These are phyloP conservation scores for Epichloe bromicola DNA, from an alignment of 2,329 filamentous ascomycete species.

Conservation along the genomic window DNA sequence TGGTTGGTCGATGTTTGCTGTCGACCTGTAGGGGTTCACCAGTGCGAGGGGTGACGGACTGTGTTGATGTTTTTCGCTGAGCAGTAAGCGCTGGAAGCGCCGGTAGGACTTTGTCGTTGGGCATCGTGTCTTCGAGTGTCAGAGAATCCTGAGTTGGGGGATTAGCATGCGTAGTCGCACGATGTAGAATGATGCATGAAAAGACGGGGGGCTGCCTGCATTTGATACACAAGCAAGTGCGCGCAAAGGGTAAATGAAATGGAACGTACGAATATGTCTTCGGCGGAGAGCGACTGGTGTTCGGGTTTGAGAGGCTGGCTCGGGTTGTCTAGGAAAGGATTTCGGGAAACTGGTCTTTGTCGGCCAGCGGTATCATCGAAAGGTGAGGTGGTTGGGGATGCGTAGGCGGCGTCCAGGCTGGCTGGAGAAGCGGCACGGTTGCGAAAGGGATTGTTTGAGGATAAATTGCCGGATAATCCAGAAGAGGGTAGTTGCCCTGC, in stretches of 20 bases:
- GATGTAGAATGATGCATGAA: too few species aligned
- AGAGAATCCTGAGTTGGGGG: conserved; percentile 46
- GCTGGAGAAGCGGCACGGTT: conserved; percentile 55
- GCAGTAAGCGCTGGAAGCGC: conserved; percentile 23
- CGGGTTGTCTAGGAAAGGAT: conserved; percentile 59
- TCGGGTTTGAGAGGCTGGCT: conserved; percentile 27
- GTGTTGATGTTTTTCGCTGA: conserved; percentile 24
- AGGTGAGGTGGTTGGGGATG: conserved; percentile 36
- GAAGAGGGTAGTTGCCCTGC: conserved; percentile 11
- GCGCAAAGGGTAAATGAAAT: neutral
- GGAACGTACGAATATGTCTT: conserved; percentile 64
- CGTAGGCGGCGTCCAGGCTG: conserved; percentile 19
- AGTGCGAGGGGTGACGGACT: conserved; percentile 10
- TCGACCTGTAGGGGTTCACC: conserved; percentile 31
- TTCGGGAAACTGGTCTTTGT: conserved; percentile 51
- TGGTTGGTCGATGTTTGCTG: conserved; percentile 43
- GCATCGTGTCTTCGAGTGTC: conserved; percentile 47
- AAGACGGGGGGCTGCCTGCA: neutral
- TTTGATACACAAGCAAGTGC: neutral
- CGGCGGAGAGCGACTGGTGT: conserved; percentile 38
- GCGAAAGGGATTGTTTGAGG: conserved; percentile 73
- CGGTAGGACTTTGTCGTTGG: conserved; percentile 10
- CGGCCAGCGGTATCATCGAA: conserved; percentile 42
- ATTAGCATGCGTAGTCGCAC: neutral
- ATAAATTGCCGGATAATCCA: conserved; percentile 51